These are phyloP conservation scores for Mikania micrantha DNA, from an alignment of 129 eudicot species.

Conservation along the genomic window DNA sequence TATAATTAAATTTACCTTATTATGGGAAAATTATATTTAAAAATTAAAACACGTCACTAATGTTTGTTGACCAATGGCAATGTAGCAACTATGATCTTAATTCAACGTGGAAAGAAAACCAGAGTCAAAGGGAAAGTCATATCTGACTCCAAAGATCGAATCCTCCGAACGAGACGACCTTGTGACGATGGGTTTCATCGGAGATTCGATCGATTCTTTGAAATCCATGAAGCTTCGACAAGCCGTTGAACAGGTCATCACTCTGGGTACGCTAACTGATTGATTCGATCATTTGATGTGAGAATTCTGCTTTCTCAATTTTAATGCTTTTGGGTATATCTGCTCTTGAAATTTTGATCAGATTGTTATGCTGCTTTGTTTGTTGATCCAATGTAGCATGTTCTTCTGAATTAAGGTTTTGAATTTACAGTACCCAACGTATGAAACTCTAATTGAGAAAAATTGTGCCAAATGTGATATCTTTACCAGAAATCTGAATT, in stretches of 20 bases:
- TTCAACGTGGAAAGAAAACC: background rate
- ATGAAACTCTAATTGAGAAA: background rate
- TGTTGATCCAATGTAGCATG: background rate
- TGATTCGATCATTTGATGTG: background rate
- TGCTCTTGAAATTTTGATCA: background rate
- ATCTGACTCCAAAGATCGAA: background rate
- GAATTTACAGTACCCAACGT: background rate
- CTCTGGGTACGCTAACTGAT: slow-evolving; percentile 37
- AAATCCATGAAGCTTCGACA: slow-evolving; percentile 51
- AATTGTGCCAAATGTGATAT: background rate
- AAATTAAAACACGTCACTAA: background rate
- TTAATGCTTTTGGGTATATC: background rate
- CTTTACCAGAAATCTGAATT: background rate
- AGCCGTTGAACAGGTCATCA: slow-evolving; percentile 48
- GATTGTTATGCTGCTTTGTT: background rate
- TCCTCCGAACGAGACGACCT: background rate
- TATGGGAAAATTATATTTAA: no score
- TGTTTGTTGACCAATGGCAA: background rate
- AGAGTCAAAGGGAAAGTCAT: background rate
- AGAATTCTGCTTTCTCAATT: background rate
- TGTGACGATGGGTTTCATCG: slow-evolving; percentile 45
- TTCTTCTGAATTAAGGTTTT: slow-evolving; percentile 13
- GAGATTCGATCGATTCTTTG: slow-evolving; percentile 31
- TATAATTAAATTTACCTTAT: no score
- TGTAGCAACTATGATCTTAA: background rate